Percentiles rank a stretch among this genome's conserved stretches.
phyloP scores from a whole-genome alignment of 1,284 basidiomycete genomes.

The Lignosus rhinocerotis region DNA sequence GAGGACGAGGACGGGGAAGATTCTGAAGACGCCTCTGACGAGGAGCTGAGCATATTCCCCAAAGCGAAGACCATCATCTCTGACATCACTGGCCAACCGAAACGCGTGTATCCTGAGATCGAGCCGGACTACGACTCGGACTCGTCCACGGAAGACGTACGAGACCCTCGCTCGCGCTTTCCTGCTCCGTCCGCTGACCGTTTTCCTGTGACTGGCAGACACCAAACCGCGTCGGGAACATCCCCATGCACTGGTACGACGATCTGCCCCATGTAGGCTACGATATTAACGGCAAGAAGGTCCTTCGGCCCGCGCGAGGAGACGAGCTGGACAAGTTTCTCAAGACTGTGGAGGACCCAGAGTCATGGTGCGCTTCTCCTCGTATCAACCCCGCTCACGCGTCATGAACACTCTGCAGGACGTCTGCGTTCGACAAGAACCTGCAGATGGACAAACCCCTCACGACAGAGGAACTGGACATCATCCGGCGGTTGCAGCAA shows the following conservation, averaged over 20 bases:
- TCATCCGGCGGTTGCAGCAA: slow-evolving; percentile 88
- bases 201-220: slow-evolving; percentile 47
- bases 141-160: slow-evolving; percentile 94
- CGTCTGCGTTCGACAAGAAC: slow-evolving; percentile 90
- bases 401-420: slow-evolving; percentile 53
- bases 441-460: slow-evolving; percentile 86
- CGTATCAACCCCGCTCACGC: background rate
- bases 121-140: slow-evolving; percentile 97
- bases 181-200: background rate
- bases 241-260: slow-evolving; percentile 99
- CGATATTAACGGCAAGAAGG: slow-evolving; percentile 92
- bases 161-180: slow-evolving; percentile 33
- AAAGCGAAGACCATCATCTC: slow-evolving; percentile 72
- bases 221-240: slow-evolving; percentile 92
- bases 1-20: slow-evolving; percentile 38
- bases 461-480: slow-evolving; percentile 90
- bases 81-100: slow-evolving; percentile 84
- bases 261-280: slow-evolving; percentile 99
- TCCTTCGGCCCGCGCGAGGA: slow-evolving; percentile 91
- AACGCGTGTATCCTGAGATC: slow-evolving; percentile 91
- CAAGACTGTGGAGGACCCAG: slow-evolving; percentile 89
- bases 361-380: slow-evolving; percentile 65
- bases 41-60: slow-evolving; percentile 54
- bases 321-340: slow-evolving; percentile 99
- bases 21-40: slow-evolving; percentile 37